Evolutionary conservation across 768 basidiomycete species (phyloP), one percentile per base, ranked within the genome.

Genomic region (Pholiota microspora): DNA sequence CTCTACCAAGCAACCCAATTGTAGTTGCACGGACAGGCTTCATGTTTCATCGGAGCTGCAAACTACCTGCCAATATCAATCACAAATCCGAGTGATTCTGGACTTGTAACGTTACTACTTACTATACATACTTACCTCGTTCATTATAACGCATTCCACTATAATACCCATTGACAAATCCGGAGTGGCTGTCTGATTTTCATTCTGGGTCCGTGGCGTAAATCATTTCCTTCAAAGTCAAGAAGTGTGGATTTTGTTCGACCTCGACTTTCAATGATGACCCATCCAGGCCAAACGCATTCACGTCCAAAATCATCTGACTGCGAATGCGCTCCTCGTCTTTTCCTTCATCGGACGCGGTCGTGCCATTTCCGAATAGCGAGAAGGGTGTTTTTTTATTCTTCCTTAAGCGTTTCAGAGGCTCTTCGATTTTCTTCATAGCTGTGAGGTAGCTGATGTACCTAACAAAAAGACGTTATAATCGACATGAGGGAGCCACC

Each of bases 381-480:
- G 92, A 91, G 68, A 92, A 89, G 0, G 85, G 76, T 0, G 76
- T 59, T 60, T 88, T 92, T 64, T 91, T 92, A 40, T 89, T 88
- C 68, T 91, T 96, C 66, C 94, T 94, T 61, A 96, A 77, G 32
- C 90, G 81, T 34, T 88, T 78, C 23, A 98, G 73, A 9, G 92
- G 88, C 65, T 94, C 94, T 59, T 98, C 94, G 7, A 92, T 92
- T 75, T 96, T 96, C 69, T 86, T 90, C 81, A 95, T 93, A 0
- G 84, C 82, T 8, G 84, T 77, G 21, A 98, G 76, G 64, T 92
- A 88, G 53, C 80, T 78, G 10, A 88, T 83, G 68, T 96, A 97
- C 63, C 92, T 93, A 53, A 46, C 12, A 49, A n/a, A n/a, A n/a
- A n/a, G n/a, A n/a, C n/a, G n/a, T n/a, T n/a, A n/a, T n/a, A n/a